Evolutionary conservation across 129 eudicot genomes (phyloP), one percentile per base, ranked within the genome.

Genomic region (Mikania micrantha): DNA sequence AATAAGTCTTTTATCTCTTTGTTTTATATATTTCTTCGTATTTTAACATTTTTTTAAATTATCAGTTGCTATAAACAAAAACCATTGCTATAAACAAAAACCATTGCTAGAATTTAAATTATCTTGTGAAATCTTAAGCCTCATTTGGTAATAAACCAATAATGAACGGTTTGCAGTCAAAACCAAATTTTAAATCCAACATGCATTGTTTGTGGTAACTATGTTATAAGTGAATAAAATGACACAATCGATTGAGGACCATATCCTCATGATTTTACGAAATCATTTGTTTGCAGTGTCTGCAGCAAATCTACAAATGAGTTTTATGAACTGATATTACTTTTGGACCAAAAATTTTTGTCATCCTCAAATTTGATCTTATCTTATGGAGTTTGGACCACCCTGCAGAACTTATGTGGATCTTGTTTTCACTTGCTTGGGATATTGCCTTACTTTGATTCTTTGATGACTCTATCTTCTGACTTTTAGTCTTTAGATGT

Each of bases 331-430:
- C 17, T 34, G 62, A 45, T 48, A 62, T 61, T 48, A 62, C 70
- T 63, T 57, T 44, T 76, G 75, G 80, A 76, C 75, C 80, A 76
- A 75, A 63, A 62, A 52, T 70, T 68, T 76, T 76, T 40, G 54
- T 68, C 65, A 76, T 66, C 13, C 66, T 49, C 66, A 52, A 27
- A 41, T 72, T 49, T 68, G 38, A 64, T 62, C 48, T 56, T 69
- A 53, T 54, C 21, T 17, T 60, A 54, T 61, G 42, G 58, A 42
- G 76, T 50, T 69, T 60, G 71, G 81, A 50, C 81, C 81, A 77
- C 81, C 53, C 13, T 76, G 71, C 81, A 69, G 47, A 45, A 61
- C 76, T 60, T 77, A 69, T n/a, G 39, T 60, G 38, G 48, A 19
- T 62, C 64, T 44, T 77, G 64, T 69, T 71, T 50, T 69, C 72